These are phyloP conservation scores for Rhizopus sp. DNA, from an alignment of 371 early-diverging fungal species.

Conservation along the genomic window DNA sequence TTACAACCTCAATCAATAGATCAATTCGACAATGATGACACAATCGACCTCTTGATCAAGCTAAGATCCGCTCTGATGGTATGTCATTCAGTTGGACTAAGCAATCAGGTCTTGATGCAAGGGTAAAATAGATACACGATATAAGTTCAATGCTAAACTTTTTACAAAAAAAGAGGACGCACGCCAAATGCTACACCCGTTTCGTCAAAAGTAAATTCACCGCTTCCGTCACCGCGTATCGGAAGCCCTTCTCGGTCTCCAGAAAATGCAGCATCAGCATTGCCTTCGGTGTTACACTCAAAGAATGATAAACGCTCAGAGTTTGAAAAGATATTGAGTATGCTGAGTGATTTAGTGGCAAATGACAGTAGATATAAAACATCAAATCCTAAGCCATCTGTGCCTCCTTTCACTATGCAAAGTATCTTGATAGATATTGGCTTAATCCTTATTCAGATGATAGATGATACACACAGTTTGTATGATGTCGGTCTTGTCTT, in stretches of 20 bases:
- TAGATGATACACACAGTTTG: conserved; percentile 31
- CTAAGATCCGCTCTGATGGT: conserved; percentile 43
- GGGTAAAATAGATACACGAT: conserved; percentile 29
- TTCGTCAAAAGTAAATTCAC: conserved; percentile 42
- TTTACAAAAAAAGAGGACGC: conserved; percentile 33
- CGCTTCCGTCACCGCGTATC: conserved; percentile 30
- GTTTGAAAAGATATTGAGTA: conserved; percentile 40
- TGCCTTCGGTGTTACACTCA: background rate
- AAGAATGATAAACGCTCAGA: conserved; percentile 25
- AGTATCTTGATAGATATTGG: conserved; percentile 55
- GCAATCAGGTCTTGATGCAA: conserved; percentile 31
- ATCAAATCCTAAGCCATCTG: conserved; percentile 55
- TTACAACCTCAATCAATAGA: conserved; percentile 18
- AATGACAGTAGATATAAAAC: conserved; percentile 61
- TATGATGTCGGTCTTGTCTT: conserved; percentile 37
- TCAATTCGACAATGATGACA: conserved; percentile 48
- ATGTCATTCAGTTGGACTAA: conserved; percentile 30
- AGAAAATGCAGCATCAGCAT: conserved; percentile 8
- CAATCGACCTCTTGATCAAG: conserved; percentile 41
- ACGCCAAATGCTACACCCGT: conserved; percentile 32
- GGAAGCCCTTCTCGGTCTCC: conserved; percentile 24
- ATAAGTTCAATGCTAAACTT: conserved; percentile 29
- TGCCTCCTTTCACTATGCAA: conserved; percentile 59
- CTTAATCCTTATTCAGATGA: conserved; percentile 33
- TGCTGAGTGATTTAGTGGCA: conserved; percentile 52